Conservation (phyloP, 345 rosid genomes). For the Abelmoschus esculentus region DNA sequence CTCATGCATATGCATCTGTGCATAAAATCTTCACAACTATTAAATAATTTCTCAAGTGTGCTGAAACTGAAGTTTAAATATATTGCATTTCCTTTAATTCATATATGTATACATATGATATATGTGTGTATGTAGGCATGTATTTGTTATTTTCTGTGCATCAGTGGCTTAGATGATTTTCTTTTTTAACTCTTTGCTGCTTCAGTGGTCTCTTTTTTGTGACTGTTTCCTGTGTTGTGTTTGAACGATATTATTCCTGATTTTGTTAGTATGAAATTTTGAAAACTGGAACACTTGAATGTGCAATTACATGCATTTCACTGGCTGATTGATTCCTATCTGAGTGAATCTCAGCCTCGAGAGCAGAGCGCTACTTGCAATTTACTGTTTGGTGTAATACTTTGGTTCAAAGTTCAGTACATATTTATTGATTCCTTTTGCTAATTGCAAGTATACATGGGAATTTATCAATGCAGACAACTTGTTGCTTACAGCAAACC, state of each 20-base stretch:
- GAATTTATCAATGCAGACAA: not conserved
- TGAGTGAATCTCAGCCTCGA: constrained; percentile 1
- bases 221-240: not conserved
- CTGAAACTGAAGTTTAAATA: too few species aligned
- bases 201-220: not conserved
- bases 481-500: not conserved
- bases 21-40: too few species aligned
- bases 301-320: not conserved
- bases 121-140: too few species aligned
- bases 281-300: not conserved
- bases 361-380: not conserved
- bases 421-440: not conserved
- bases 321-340: not conserved
- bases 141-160: not conserved
- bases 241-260: not conserved
- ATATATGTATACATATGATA: too few species aligned
- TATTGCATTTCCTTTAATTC: too few species aligned
- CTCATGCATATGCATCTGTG: not conserved
- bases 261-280: not conserved
- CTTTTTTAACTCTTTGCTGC: not conserved
- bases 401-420: not conserved
- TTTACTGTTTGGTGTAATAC: constrained; percentile 6
- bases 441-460: not conserved
- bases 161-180: not conserved
- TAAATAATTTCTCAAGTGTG: too few species aligned